Base-by-base conservation (phyloP, 306 rosid species). In the Aeschynomene evenia region DNA sequence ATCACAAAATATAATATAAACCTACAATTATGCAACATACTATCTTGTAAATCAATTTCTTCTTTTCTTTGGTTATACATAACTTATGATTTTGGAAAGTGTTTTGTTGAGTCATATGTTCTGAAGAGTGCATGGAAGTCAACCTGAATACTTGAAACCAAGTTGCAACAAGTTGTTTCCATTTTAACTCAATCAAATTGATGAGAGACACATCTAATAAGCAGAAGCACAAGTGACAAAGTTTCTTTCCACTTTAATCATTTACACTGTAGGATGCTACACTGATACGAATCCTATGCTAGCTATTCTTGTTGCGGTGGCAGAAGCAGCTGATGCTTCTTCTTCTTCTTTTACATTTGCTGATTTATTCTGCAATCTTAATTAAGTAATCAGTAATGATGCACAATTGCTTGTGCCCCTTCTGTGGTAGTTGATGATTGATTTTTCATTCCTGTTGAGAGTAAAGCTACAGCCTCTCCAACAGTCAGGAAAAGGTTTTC, bases 391-490 rank as follows among this genome's bases (percentile, higher is more conserved):
- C 31, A 57, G 33, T 68, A 42, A 57, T 31, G 71, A 61, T 79
- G 46, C 66, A 46, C 45, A 15, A 50, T 31, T 34, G 58, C 56
- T 6, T 77, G 72, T 70, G 75, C 34, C 68, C 55, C 87, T 56
- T 75, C 76, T 71, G 51, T 66, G 9, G 37, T 40, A 58, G 61
- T 64, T 66, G 88, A 72, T 61, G 88, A 34, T 54, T 84, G 85
- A 37, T 52, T 34, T 63, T 94, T 91, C 81, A 82, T 82, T 16
- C 71, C 31, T 45, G 88, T 43, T 16, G 97, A 87, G 50, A 90
- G 89, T 2, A 87, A 88, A 63, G 87, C 81, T 24, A 94, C 85
- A 7, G 99, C 97, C 76, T 88, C 97, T 65, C 92, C 97, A 31
- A 87, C 90, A 1, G 97, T 84, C 86, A 94, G 59, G 85, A 77